Evolutionary conservation across 2,329 filamentous ascomycete species (phyloP), one percentile per base, ranked within the genome.

Genomic region (Microsporum audouinii): DNA sequence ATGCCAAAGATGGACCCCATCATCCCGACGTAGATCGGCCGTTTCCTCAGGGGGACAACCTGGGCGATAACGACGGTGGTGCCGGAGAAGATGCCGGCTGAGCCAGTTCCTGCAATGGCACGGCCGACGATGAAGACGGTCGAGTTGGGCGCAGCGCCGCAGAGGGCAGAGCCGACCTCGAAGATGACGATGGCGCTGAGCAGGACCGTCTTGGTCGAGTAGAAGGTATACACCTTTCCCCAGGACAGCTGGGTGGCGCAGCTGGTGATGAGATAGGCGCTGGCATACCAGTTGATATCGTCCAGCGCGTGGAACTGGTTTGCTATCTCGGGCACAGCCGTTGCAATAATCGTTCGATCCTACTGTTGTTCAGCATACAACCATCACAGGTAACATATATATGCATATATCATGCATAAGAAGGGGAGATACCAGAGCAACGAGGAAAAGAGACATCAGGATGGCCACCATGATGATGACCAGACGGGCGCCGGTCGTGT

Each of bases 201-300:
- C 43, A 70, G 71, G 2, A 69, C 64, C 45, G 69, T 71, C 65
- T 77, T 75, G 3, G 73, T 70, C 5, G 71, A 69, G 63, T 73
- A 74, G 53, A 76, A 70, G 2, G 69, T 72, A 56, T 77, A 78
- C n/a, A 77, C 61, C 33, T 74, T 74, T 61, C 76, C 76, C 43
- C 66, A 69, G 17, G 69, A 49, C 7, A 69, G 69, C 53, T 70
- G 67, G 33, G 68, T 66, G 3, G 66, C 63, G 8, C 65, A 65
- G 41, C 62, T 64, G 2, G 70, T 69, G 33, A 74, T 58, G 36
- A 72, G 62, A 61, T 72, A 74, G 5, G 69, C 65, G 7, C 66
- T 69, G 2, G 67, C 71, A 65, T 74, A 74, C 72, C 71, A 74
- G 29, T 70, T 70, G 41, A 74, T 68, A 63, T 74, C 71, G 1